A percentile compares a stretch with the other conserved stretches of the same genome.
Evolutionary conservation across 169 alveolate species (phyloP).

Genomic region (Cryptosporidium sp.): DNA sequence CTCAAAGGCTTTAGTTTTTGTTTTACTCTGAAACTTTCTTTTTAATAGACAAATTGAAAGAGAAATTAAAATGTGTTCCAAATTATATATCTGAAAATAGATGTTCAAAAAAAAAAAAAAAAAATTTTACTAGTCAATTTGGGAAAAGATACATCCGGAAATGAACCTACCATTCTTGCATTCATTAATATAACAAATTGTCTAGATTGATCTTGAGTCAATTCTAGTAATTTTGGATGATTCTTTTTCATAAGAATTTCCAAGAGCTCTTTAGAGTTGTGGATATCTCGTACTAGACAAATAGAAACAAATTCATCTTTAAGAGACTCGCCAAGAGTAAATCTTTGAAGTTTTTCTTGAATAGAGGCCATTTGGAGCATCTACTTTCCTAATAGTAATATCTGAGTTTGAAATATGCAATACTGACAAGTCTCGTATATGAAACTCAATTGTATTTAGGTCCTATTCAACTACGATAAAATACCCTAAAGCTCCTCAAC

Average conservation of each 20-base stretch:
- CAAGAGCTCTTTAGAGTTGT: conserved; percentile 13
- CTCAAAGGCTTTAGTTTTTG: conserved; percentile 47
- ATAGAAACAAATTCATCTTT: conserved; percentile 29
- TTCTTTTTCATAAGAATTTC: not conserved
- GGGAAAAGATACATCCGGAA: not conserved
- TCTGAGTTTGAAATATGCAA: not conserved
- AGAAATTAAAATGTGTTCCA: conserved; percentile 46
- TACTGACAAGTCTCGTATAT: not conserved
- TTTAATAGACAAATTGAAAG: conserved; percentile 34
- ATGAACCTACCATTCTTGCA: conserved; percentile 59
- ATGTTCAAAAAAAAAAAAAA: not conserved
- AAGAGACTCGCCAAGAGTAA: not conserved
- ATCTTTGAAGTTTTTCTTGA: conserved; percentile 13
- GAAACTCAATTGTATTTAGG: not conserved
- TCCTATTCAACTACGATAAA: not conserved
- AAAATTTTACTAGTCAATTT: not conserved
- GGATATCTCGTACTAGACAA: conserved; percentile 35
- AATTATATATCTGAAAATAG: conserved; percentile 30
- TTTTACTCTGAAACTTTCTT: conserved; percentile 23
- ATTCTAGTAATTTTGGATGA: not conserved
- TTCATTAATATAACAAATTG: conserved; percentile 28
- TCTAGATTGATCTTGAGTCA: not conserved
- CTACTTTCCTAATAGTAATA: not conserved
- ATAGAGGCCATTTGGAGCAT: not conserved
- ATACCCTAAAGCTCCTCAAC: not conserved